Percentiles rank a stretch among this genome's conserved stretches.
Conservation (phyloP, 164 flowering plant species). For the Liriodendron chinense region DNA sequence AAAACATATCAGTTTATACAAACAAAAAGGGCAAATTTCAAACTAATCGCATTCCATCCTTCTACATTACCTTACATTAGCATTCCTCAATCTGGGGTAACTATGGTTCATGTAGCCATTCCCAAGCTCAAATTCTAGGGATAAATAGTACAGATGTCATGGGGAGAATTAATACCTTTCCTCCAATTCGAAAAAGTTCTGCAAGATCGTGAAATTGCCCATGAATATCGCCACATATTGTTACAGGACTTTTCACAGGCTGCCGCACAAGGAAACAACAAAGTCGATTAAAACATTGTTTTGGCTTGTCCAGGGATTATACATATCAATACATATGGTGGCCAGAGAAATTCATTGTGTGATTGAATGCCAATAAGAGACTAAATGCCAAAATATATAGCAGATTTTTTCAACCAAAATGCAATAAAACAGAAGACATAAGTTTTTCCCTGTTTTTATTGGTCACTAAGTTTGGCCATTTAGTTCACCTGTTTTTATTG, state of each 20-base stretch:
- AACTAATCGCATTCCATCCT: not conserved
- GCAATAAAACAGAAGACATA: too few relatives aligned
- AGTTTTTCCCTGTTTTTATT: too few relatives aligned
- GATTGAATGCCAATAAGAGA: too few relatives aligned
- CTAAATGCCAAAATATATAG: too few relatives aligned
- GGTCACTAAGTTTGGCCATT: too few relatives aligned
- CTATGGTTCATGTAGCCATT: too few relatives aligned
- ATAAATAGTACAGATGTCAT: not conserved
- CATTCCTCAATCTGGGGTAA: too few relatives aligned
- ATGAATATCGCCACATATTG: conserved; percentile 94
- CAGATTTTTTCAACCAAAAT: too few relatives aligned
- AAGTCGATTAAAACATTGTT: not conserved
- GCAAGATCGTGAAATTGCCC: conserved; percentile 97
- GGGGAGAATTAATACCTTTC: conserved; percentile 52
- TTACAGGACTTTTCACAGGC: conserved; percentile 98
- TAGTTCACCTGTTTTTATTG: too few relatives aligned
- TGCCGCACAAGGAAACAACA: conserved; percentile 29
- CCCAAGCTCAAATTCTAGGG: not conserved
- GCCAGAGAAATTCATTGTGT: too few relatives aligned
- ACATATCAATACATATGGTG: not conserved
- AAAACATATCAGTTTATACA: not conserved
- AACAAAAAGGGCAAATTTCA: not conserved
- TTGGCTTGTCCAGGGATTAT: not conserved
- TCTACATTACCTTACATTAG: conserved; percentile 2
- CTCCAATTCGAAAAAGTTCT: conserved; percentile 92